phyloP scores from a whole-genome alignment of 78 protist species.

The Isochrysis galbana region DNA sequence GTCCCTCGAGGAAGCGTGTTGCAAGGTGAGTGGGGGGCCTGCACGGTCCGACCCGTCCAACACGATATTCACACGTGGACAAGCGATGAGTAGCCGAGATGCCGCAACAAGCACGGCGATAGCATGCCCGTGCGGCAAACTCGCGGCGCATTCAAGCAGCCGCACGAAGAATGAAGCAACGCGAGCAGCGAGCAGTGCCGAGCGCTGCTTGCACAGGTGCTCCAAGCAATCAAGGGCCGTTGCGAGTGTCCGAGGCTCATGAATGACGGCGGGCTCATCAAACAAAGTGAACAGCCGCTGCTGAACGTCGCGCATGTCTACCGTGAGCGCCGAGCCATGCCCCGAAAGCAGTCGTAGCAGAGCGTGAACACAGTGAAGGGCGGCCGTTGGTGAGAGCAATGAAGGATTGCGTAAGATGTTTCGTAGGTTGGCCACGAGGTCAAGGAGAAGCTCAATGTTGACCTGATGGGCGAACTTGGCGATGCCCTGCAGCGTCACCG shows the following conservation, averaged over 20 bases:
- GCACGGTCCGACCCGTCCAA: background rate
- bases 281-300: background rate
- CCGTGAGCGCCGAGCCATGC: constrained; percentile 1
- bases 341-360: background rate
- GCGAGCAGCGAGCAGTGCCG: background rate
- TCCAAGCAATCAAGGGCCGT: constrained; percentile 19
- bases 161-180: background rate
- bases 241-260: background rate
- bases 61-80: background rate
- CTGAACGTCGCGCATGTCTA: constrained; percentile 1
- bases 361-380: constrained; percentile 7
- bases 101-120: background rate
- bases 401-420: background rate
- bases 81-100: background rate
- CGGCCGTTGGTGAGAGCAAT: background rate
- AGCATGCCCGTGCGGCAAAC: background rate
- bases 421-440: background rate
- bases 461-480: background rate
- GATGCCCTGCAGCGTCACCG: background rate
- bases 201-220: background rate
- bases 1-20: background rate
- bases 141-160: background rate
- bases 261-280: background rate
- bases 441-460: constrained; percentile 15
- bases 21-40: background rate